Evolutionary conservation across 176 grass and related monocot genomes (phyloP), one percentile per base, ranked within the genome.

Genomic region (Rhipidocladum racemiflorum): DNA sequence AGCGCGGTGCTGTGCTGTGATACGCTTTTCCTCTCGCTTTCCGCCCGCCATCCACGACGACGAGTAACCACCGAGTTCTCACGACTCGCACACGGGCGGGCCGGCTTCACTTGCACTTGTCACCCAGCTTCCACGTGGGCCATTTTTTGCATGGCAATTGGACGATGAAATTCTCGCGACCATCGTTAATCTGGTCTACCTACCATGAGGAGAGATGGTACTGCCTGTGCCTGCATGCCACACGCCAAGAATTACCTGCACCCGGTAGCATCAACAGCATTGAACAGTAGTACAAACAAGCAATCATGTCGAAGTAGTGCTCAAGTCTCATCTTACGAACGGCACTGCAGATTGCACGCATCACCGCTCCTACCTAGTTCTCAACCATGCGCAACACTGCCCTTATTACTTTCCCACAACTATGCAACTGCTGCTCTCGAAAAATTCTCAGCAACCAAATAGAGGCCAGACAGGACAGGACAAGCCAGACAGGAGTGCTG

Each of bases 371-470:
- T 23, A 56, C 23, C 21, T 24, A 21, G 51, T 30, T 80, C 46
- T 51, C 25, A 67, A 57, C 14, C 46, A 67, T 74, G 84, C 77
- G 30, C 2, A 72, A 14, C 48, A 67, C n/a, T 86, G 76, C 69
- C 74, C 48, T 86, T 81, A 81, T 85, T 32, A 60, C 28, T 36
- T 12, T 16, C 36, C 23, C 57, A 32, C 55, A 61, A 48, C 62
- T 68, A 67, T 59, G 44, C 60, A 76, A 68, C 73, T 7, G 29
- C 34, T 65, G 14, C 28, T 36, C 65, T 70, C 76, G 62, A 4
- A 69, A 32, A 61, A 55, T n/a, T n/a, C n/a, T n/a, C n/a, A n/a
- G n/a, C n/a, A n/a, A n/a, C n/a, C n/a, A n/a, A n/a, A n/a, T n/a
- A n/a, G n/a, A n/a, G n/a, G n/a, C n/a, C n/a, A n/a, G n/a, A n/a